Conservation (phyloP, 352 stramenopile species). For the Globisporangium takayamanum region DNA sequence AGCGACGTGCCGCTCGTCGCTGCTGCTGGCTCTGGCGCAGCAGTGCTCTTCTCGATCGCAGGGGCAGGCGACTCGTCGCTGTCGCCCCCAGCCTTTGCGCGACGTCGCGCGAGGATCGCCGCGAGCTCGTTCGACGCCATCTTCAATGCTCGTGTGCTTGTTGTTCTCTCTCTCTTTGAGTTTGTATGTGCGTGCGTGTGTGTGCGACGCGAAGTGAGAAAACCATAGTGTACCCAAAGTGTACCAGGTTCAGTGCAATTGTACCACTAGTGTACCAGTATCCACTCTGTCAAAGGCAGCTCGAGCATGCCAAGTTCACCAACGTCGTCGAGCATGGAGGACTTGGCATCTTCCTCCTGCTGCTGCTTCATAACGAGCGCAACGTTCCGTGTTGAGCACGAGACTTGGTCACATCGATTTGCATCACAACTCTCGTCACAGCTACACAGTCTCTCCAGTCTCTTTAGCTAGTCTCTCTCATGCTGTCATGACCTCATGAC, state of each 20-base stretch:
- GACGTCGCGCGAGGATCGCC: slow-evolving; percentile 70
- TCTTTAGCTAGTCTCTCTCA: too few species aligned
- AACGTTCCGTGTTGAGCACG: too few species aligned
- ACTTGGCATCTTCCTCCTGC: too few species aligned
- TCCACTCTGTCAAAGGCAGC: background rate
- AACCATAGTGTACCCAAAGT: background rate
- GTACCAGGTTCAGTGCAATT: background rate
- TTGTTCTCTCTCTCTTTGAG: background rate
- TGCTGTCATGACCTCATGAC: too few species aligned
- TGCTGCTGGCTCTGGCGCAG: slow-evolving; percentile 14
- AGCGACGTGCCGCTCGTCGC: background rate
- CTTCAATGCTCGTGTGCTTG: background rate
- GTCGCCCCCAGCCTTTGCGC: slow-evolving; percentile 54
- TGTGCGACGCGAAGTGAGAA: background rate
- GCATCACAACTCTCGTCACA: too few species aligned
- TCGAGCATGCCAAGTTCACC: too few species aligned
- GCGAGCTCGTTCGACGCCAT: slow-evolving; percentile 83
- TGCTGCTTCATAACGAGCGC: too few species aligned
- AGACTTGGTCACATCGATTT: too few species aligned
- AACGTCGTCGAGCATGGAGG: too few species aligned
- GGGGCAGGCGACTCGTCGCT: slow-evolving; percentile 19
- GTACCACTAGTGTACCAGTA: background rate
- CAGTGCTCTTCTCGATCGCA: slow-evolving; percentile 23
- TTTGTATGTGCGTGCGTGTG: background rate
- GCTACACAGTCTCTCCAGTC: too few species aligned